Evolutionary conservation across 495 filamentous ascomycete species (phyloP).

Genomic region (Tuber aestivum): DNA sequence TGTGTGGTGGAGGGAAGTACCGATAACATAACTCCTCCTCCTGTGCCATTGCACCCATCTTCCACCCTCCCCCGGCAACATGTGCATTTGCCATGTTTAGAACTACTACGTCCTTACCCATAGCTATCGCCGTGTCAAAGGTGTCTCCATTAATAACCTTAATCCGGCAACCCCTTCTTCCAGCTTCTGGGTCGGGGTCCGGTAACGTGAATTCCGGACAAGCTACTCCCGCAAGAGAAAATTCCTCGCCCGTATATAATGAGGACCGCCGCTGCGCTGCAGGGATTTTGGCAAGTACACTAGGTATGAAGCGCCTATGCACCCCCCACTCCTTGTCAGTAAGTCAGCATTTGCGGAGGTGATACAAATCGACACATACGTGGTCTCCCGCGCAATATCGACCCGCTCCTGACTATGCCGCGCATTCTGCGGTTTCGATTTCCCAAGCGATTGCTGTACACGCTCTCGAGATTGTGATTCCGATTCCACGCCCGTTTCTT

Average conservation of each 20-base stretch:
- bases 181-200: constrained; percentile 14
- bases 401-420: constrained; percentile 20
- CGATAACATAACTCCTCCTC: constrained; percentile 62
- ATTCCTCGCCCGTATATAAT: constrained; percentile 8
- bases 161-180: constrained; percentile 19
- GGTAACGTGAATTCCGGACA: constrained; percentile 24
- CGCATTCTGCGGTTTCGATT: constrained; percentile 4
- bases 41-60: constrained; percentile 53
- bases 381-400: constrained; percentile 25
- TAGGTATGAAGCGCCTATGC: constrained; percentile 22
- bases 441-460: not conserved
- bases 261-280: constrained; percentile 5
- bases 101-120: constrained; percentile 50
- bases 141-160: constrained; percentile 51
- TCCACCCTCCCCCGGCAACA: constrained; percentile 54
- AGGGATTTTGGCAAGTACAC: constrained; percentile 18
- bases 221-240: not conserved
- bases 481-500: not conserved
- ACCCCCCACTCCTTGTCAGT: not conserved
- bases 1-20: constrained; percentile 6
- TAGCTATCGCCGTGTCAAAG: constrained; percentile 49
- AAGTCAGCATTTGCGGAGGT: not conserved
- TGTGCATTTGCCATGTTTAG: constrained; percentile 57
- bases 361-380: constrained; percentile 16
- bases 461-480: not conserved